Evolutionary conservation across 2,329 filamentous ascomycete species (phyloP).

Genomic region (Dothiorella sarmentorum): DNA sequence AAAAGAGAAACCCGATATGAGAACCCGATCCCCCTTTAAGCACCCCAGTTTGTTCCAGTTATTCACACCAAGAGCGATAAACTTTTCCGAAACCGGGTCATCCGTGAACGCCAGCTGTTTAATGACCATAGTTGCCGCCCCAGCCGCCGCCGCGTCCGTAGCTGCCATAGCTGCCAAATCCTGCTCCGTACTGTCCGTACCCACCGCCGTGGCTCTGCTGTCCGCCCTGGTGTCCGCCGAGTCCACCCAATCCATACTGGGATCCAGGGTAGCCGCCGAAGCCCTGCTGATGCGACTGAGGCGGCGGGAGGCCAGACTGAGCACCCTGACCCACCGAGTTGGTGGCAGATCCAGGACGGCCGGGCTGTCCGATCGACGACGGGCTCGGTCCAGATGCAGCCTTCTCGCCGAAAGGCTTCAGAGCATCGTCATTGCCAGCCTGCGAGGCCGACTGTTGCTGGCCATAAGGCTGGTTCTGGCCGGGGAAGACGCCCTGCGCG

Average conservation of each 20-base stretch:
- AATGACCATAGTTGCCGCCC: conserved; percentile 46
- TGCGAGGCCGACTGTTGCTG: conserved; percentile 52
- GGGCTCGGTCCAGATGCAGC: conserved; percentile 57
- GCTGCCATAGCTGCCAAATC: conserved; percentile 40
- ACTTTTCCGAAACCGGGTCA: conserved; percentile 19
- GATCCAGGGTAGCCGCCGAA: conserved; percentile 55
- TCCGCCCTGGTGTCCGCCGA: conserved; percentile 47
- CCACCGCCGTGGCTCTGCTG: conserved; percentile 43
- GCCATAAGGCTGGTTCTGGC: conserved; percentile 47
- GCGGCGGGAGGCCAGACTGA: conserved; percentile 53
- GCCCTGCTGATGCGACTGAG: conserved; percentile 55
- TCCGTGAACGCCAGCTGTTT: conserved; percentile 17
- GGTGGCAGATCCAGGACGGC: conserved; percentile 60
- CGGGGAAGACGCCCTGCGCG: conserved; percentile 54
- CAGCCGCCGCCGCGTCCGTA: conserved; percentile 47
- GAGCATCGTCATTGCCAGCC: conserved; percentile 47
- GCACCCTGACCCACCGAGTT: conserved; percentile 51
- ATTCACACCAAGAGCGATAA: conserved; percentile 17
- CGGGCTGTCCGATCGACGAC: conserved; percentile 57
- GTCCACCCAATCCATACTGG: conserved; percentile 53
- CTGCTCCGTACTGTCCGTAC: conserved; percentile 42
- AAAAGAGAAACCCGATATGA: conserved; percentile 11
- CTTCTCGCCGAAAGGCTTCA: conserved; percentile 57
- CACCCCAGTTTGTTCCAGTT: conserved; percentile 16
- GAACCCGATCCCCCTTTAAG: conserved; percentile 11